Evolutionary conservation across 768 basidiomycete species (phyloP), one percentile per base, ranked within the genome.

Genomic region (Rhodotorula diobovata): DNA sequence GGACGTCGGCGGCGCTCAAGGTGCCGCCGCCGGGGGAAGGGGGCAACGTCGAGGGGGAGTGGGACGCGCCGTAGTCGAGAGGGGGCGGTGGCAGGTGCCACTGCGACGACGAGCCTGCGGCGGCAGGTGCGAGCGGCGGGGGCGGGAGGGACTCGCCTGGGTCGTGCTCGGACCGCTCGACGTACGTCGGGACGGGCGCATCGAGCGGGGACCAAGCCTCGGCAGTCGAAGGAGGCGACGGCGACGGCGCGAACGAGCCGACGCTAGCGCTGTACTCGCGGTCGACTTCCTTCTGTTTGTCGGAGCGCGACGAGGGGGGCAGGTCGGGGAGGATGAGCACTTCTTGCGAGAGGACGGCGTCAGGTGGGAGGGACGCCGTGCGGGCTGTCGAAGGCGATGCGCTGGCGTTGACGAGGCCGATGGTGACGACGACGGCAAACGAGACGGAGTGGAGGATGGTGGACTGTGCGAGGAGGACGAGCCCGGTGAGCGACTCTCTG

Each of bases 391-490:
- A 37, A 9, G 71, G 43, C 7, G 65, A 66, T 34, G 61, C 15
- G 6, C 34, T 10, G 0, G 50, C 21, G 32, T 53, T 66, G 63
- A 68, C 45, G 30, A 76, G 37, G 25, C 68, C 67, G 46, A 74
- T 46, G 9, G 67, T 74, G 20, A 93, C 82, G 62, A 86, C 84
- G 63, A 97, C 82, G 51, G 85, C 84, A 80, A 96, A 98, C 2
- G 86, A 83, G 34, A 95, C 86, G n/a, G 83, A 82, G 80, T 96
- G 94, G 45, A 95, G 84, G 21, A 94, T 84, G 1, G 93, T 91
- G 7, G 84, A 81, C 79, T 94, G 91, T 12, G 39, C 41, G 41
- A 41, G 35, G 92, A 89, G 39, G 89, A 85, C 23, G 87, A 90
- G 62, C 89, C 87, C 41, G 85, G 82, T 8, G 7, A 21, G 73